Evolutionary conservation across 2,329 filamentous ascomycete species (phyloP).

Genomic region (Tolypocladium tundrense): DNA sequence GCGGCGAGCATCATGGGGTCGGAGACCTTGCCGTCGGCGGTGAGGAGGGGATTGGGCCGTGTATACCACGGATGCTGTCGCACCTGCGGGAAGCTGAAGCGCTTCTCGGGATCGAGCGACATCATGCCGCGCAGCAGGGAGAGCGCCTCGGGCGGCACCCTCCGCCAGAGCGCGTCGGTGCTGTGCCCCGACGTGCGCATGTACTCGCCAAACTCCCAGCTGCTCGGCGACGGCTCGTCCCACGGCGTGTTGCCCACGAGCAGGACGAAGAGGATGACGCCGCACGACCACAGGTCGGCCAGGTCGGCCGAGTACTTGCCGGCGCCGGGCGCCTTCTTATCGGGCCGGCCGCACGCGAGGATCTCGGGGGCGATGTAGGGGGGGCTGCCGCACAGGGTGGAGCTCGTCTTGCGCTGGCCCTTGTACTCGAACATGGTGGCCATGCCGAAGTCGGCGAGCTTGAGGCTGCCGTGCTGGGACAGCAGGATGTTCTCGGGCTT

Average conservation of each 20-base stretch:
- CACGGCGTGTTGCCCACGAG: conserved; percentile 95
- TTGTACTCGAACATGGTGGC: conserved; percentile 89
- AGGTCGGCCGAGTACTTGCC: conserved; percentile 64
- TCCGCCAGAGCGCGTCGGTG: conserved; percentile 75
- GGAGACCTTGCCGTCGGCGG: conserved; percentile 59
- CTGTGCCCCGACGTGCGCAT: conserved; percentile 69
- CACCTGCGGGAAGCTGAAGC: conserved; percentile 81
- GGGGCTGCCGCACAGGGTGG: conserved; percentile 87
- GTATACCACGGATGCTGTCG: conserved; percentile 94
- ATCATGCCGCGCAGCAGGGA: conserved; percentile 92
- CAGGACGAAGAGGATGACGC: conserved; percentile 93
- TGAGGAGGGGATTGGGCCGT: conserved; percentile 66
- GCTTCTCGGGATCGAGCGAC: conserved; percentile 60
- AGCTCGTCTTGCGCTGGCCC: conserved; percentile 69
- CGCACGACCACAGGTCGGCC: conserved; percentile 94
- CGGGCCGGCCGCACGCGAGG: conserved; percentile 38
- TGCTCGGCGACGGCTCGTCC: conserved; percentile 80
- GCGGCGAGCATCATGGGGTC: conserved; percentile 85
- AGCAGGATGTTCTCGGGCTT: conserved; percentile 95
- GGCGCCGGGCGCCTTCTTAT: conserved; percentile 37
- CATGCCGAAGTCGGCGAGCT: conserved; percentile 94
- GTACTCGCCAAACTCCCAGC: conserved; percentile 89
- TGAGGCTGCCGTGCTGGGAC: conserved; percentile 73
- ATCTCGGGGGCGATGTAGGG: conserved; percentile 98
- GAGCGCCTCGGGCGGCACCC: conserved; percentile 61